Evolutionary conservation across 495 filamentous ascomycete species (phyloP).

Genomic region (Bathelium albidoporum): DNA sequence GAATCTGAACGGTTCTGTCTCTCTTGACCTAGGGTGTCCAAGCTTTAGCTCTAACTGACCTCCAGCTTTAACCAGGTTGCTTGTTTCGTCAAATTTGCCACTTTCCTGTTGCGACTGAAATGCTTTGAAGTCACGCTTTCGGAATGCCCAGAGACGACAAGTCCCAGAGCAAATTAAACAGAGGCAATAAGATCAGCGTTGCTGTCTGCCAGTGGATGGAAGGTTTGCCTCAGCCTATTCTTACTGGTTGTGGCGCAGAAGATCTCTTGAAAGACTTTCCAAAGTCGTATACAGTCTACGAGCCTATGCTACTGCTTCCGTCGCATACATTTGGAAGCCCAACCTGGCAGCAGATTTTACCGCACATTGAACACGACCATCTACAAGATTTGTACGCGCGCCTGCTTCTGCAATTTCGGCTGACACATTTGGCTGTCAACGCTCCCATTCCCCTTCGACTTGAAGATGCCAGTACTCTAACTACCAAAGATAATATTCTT

Average conservation of each 20-base stretch:
- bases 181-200: not conserved
- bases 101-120: too few relatives aligned
- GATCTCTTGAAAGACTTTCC: conserved; percentile 36
- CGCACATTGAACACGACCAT: conserved; percentile 41
- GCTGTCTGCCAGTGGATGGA: conserved; percentile 9
- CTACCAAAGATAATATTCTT: conserved; percentile 48
- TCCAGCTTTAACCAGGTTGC: too few relatives aligned
- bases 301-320: conserved; percentile 59
- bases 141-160: not conserved
- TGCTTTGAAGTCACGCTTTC: not conserved
- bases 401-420: conserved; percentile 36
- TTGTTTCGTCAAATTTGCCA: too few relatives aligned
- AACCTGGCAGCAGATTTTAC: conserved; percentile 17
- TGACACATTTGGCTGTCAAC: conserved; percentile 66
- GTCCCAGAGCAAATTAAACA: not conserved
- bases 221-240: conserved; percentile 7
- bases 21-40: too few relatives aligned
- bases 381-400: conserved; percentile 41
- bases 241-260: conserved; percentile 4
- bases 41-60: too few relatives aligned
- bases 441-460: conserved; percentile 49
- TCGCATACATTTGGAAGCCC: conserved; percentile 40
- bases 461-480: conserved; percentile 2
- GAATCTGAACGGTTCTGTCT: too few relatives aligned
- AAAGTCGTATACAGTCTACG: conserved; percentile 58